Evolutionary conservation across 2,329 filamentous ascomycete species (phyloP).

Genomic region (Coniosporium tulheliwenetii): DNA sequence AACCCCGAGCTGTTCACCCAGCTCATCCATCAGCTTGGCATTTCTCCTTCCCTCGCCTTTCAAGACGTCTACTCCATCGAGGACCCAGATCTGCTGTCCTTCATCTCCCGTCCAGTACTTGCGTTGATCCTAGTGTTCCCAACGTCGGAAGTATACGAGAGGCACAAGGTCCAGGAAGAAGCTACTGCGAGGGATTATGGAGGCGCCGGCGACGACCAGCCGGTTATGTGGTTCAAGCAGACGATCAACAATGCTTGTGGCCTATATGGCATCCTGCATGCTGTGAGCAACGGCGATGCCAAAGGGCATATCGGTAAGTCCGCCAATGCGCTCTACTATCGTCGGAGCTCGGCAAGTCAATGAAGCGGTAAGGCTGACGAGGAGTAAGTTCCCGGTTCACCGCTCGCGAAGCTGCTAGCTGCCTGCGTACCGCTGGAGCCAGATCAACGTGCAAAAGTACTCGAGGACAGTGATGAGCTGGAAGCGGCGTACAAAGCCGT

Average conservation of each 20-base stretch:
- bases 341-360: no score
- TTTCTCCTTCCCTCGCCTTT: constrained; percentile 31
- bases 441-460: constrained; percentile 5
- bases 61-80: constrained; percentile 33
- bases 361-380: no score
- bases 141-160: constrained; percentile 25
- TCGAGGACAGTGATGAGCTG: constrained; percentile 11
- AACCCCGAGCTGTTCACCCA: constrained; percentile 38
- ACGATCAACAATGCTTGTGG: constrained; percentile 6
- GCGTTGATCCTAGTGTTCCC: constrained; percentile 29
- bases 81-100: constrained; percentile 31
- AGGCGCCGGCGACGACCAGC: constrained; percentile 1
- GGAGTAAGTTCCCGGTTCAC: no score
- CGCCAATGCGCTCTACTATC: no score
- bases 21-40: constrained; percentile 28
- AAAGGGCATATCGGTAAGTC: constrained; percentile 3
- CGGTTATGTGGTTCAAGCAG: constrained; percentile 5
- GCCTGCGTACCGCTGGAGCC: no score
- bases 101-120: constrained; percentile 36
- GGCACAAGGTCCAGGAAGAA: constrained; percentile 1
- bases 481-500: constrained; percentile 13
- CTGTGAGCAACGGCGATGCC: constrained; percentile 4
- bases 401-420: no score
- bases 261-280: constrained; percentile 5
- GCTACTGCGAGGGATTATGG: background rate